Evolutionary conservation across 2,329 filamentous ascomycete genomes (phyloP).

Genomic region (Ceratocystis alfenasii): DNA sequence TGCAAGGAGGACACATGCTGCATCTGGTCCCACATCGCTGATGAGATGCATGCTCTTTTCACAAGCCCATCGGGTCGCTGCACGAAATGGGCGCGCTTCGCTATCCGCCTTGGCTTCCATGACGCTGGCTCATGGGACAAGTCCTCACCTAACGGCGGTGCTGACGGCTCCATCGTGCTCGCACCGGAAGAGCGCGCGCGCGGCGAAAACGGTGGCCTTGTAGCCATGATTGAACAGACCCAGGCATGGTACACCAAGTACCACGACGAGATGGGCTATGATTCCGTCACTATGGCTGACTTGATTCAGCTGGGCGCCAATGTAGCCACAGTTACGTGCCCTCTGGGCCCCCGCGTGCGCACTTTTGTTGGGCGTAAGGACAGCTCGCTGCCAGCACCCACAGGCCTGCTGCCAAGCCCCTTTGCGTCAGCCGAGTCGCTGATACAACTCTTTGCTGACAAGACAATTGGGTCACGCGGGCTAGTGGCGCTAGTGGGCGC

Average conservation of each 20-base stretch:
- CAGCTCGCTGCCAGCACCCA: constrained; percentile 31
- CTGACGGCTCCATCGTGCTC: constrained; percentile 37
- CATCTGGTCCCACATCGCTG: constrained; percentile 35
- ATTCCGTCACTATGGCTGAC: constrained; percentile 40
- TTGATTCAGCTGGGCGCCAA: constrained; percentile 42
- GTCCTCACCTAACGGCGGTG: constrained; percentile 32
- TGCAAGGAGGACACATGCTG: constrained; percentile 35
- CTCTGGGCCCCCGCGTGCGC: constrained; percentile 36
- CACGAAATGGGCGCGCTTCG: constrained; percentile 34
- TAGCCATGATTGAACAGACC: constrained; percentile 33
- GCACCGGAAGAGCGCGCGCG: constrained; percentile 31
- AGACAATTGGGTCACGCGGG: constrained; percentile 41
- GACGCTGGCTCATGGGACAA: constrained; percentile 37
- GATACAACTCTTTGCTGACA: constrained; percentile 39
- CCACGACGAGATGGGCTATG: constrained; percentile 25
- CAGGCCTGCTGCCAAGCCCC: constrained; percentile 35
- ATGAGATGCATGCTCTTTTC: constrained; percentile 32
- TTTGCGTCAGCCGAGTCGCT: constrained; percentile 37
- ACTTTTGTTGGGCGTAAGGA: constrained; percentile 43
- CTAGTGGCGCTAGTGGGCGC: constrained; percentile 44
- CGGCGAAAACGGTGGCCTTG: constrained; percentile 38
- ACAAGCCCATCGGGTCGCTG: constrained; percentile 32
- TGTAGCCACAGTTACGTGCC: constrained; percentile 38
- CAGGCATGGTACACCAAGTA: constrained; percentile 34
- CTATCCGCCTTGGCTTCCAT: constrained; percentile 39